Conservation (phyloP, 805 yeast species). For the Metschnikowia hibisci region DNA sequence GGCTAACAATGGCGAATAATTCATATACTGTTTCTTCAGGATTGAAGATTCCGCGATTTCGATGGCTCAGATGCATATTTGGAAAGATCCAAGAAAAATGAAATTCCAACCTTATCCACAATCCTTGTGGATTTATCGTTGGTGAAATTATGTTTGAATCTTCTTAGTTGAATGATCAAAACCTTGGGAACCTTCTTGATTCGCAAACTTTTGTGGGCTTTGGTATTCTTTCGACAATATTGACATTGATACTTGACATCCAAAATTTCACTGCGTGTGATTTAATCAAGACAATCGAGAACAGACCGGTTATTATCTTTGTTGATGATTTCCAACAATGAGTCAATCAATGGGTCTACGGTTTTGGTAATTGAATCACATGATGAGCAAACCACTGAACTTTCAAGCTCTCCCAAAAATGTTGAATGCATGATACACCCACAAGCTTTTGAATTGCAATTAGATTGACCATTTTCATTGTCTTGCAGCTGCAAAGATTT, state of each 20-base stretch:
- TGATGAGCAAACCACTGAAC: slow-evolving; percentile 68
- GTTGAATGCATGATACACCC: slow-evolving; percentile 77
- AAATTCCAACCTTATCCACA: slow-evolving; percentile 70
- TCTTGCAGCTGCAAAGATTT: background rate
- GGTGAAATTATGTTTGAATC: slow-evolving; percentile 60
- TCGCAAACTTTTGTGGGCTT: slow-evolving; percentile 66
- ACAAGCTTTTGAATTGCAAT: slow-evolving; percentile 38
- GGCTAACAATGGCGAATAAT: slow-evolving; percentile 81
- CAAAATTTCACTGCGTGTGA: slow-evolving; percentile 72
- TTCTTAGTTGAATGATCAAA: slow-evolving; percentile 76
- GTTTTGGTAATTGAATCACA: slow-evolving; percentile 67
- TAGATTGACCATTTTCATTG: background rate
- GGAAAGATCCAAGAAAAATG: slow-evolving; percentile 67
- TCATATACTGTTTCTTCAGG: slow-evolving; percentile 55
- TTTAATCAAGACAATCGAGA: slow-evolving; percentile 66
- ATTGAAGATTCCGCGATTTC: background rate
- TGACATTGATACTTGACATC: slow-evolving; percentile 73
- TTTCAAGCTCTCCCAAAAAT: slow-evolving; percentile 79
- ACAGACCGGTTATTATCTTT: slow-evolving; percentile 32
- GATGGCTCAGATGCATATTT: slow-evolving; percentile 42
- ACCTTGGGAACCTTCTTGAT: slow-evolving; percentile 72
- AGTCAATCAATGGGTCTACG: slow-evolving; percentile 84
- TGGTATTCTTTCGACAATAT: slow-evolving; percentile 56
- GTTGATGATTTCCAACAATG: slow-evolving; percentile 67
- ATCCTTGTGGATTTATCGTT: slow-evolving; percentile 58